These are phyloP conservation scores for Metarhizium anisopliae DNA, from an alignment of 2,329 filamentous ascomycete species.

Conservation along the genomic window DNA sequence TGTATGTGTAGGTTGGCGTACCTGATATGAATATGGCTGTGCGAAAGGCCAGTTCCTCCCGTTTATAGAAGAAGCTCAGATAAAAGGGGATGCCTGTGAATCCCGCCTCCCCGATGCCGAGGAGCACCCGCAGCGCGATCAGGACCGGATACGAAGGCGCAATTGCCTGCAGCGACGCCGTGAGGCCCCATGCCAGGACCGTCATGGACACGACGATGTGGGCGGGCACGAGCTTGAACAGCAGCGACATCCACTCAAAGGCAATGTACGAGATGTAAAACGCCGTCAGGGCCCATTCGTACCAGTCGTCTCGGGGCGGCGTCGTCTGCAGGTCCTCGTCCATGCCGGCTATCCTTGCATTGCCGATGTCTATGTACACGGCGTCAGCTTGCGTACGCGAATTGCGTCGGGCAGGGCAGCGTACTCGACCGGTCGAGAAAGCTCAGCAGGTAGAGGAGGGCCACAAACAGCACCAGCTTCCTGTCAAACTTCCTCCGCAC, in stretches of 20 bases:
- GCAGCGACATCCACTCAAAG: constrained; percentile 57
- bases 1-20: constrained; percentile 11
- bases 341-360: constrained; percentile 56
- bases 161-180: constrained; percentile 64
- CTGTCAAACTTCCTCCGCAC: constrained; percentile 71
- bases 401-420: constrained; percentile 14
- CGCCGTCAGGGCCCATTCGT: constrained; percentile 50
- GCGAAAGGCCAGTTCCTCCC: constrained; percentile 70
- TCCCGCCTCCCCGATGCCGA: constrained; percentile 57
- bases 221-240: constrained; percentile 51
- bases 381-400: background rate
- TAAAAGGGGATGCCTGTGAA: constrained; percentile 58
- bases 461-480: constrained; percentile 70
- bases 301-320: constrained; percentile 37
- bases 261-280: constrained; percentile 56
- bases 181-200: constrained; percentile 70
- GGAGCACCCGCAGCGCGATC: constrained; percentile 43
- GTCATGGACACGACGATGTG: constrained; percentile 51
- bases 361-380: constrained; percentile 44
- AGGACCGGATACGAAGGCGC: constrained; percentile 55
- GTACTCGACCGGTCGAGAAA: constrained; percentile 81
- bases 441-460: constrained; percentile 72
- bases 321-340: constrained; percentile 48
- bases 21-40: constrained; percentile 80
- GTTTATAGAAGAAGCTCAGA: constrained; percentile 54